Conservation (phyloP, 225 moss, liverwort and hornwort genomes). For the Pleurozium schreberi region DNA sequence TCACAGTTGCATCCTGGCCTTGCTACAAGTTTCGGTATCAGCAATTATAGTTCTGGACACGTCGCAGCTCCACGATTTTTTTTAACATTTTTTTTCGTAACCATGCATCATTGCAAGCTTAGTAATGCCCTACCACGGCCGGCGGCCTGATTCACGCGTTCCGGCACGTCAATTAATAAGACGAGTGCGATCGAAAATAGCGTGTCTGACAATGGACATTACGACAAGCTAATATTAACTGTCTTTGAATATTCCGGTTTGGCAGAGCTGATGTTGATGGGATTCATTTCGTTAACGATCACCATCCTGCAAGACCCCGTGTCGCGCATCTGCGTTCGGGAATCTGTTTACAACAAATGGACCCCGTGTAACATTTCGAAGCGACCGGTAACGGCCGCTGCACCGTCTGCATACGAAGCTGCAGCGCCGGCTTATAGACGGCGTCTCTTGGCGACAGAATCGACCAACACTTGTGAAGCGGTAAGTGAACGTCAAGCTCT, state of each 20-base stretch:
- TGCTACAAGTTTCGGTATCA: background rate
- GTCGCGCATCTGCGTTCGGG: conserved; percentile 11
- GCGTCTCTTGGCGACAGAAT: background rate
- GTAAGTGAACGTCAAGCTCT: background rate
- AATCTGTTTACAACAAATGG: conserved; percentile 25
- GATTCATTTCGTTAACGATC: conserved; percentile 86
- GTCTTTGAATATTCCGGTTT: background rate
- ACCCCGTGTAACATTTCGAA: conserved; percentile 15
- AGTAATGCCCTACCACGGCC: no score
- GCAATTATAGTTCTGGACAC: background rate
- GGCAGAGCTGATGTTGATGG: conserved; percentile 90
- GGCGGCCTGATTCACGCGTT: background rate
- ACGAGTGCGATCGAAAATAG: background rate
- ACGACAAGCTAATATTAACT: background rate
- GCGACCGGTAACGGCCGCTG: background rate
- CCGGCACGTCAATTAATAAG: background rate
- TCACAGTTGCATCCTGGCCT: background rate
- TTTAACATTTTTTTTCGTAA: background rate
- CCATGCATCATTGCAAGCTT: background rate
- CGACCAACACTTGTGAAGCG: background rate
- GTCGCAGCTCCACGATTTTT: background rate
- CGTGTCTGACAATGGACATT: background rate
- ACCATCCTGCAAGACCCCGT: conserved; percentile 51
- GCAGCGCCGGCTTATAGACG: background rate
- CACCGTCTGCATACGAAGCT: background rate